Evolutionary conservation across 768 basidiomycete genomes (phyloP).

Genomic region (Mycena amicta): DNA sequence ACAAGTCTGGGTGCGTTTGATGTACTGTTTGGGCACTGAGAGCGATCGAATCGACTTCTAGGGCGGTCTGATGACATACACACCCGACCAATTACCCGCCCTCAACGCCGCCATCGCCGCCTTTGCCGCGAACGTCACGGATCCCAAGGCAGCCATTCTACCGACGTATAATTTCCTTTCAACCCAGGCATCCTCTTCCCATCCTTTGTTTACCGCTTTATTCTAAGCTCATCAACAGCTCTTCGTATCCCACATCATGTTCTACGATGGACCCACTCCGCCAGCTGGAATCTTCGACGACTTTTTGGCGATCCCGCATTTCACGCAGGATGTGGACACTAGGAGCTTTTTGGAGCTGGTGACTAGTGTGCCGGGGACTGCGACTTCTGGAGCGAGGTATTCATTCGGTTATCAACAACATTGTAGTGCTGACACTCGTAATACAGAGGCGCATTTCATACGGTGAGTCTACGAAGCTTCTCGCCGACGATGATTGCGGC

Average conservation of each 20-base stretch:
- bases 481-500: no score
- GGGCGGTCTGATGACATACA: no score
- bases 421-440: slow-evolving; percentile 9
- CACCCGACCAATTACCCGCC: slow-evolving; percentile 23
- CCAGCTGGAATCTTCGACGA: slow-evolving; percentile 55
- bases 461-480: no score
- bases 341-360: slow-evolving; percentile 46
- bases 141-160: no score
- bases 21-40: neutral
- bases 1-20: slow-evolving; percentile 56
- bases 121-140: slow-evolving; percentile 43
- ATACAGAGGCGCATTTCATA: no score
- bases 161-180: slow-evolving; percentile 43
- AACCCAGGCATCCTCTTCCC: slow-evolving; percentile 34
- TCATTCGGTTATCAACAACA: slow-evolving; percentile 20
- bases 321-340: slow-evolving; percentile 39
- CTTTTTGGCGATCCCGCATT: no score
- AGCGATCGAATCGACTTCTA: no score
- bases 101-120: slow-evolving; percentile 40
- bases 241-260: no score
- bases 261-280: no score
- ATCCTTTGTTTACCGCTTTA: neutral
- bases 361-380: slow-evolving; percentile 36
- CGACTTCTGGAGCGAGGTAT: slow-evolving; percentile 31
- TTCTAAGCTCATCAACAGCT: slow-evolving; percentile 20